Conservation (phyloP, 2,329 filamentous ascomycete genomes). For the Neophaeococcomyces mojaviensis region DNA sequence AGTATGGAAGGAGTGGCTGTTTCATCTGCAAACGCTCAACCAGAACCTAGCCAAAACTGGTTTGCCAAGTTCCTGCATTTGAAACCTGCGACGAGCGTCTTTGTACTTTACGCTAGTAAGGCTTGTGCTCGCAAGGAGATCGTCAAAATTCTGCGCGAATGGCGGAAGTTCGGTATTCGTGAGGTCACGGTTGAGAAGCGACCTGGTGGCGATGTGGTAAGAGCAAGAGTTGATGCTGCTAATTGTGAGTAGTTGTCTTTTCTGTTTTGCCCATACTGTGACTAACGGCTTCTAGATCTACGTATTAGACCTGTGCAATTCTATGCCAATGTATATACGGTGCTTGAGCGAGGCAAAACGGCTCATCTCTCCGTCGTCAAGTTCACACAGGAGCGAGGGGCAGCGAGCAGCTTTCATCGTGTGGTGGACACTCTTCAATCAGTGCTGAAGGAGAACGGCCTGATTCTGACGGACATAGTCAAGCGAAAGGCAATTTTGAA, state of each 20-base stretch:
- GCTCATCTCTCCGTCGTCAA: slow-evolving; percentile 71
- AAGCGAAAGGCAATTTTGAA: slow-evolving; percentile 62
- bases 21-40: slow-evolving; percentile 15
- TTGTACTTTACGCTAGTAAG: slow-evolving; percentile 69
- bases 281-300: slow-evolving; percentile 49
- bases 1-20: slow-evolving; percentile 20
- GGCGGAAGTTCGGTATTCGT: slow-evolving; percentile 73
- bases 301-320: slow-evolving; percentile 83
- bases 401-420: slow-evolving; percentile 78
- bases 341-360: slow-evolving; percentile 75
- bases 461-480: slow-evolving; percentile 61
- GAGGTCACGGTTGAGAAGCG: slow-evolving; percentile 72
- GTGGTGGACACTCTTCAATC: slow-evolving; percentile 70
- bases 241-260: slow-evolving; percentile 59
- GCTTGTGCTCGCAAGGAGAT: slow-evolving; percentile 71
- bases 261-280: slow-evolving; percentile 11
- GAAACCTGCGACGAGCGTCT: slow-evolving; percentile 67
- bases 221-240: slow-evolving; percentile 60
- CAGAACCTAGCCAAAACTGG: slow-evolving; percentile 66
- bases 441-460: slow-evolving; percentile 56
- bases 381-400: slow-evolving; percentile 85
- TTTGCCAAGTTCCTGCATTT: slow-evolving; percentile 81
- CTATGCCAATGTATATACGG: slow-evolving; percentile 77
- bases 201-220: slow-evolving; percentile 63
- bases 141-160: slow-evolving; percentile 65